Evolutionary conservation across 148 eudicot genomes (phyloP).

Genomic region (Amaranthus hypochondriacus): DNA sequence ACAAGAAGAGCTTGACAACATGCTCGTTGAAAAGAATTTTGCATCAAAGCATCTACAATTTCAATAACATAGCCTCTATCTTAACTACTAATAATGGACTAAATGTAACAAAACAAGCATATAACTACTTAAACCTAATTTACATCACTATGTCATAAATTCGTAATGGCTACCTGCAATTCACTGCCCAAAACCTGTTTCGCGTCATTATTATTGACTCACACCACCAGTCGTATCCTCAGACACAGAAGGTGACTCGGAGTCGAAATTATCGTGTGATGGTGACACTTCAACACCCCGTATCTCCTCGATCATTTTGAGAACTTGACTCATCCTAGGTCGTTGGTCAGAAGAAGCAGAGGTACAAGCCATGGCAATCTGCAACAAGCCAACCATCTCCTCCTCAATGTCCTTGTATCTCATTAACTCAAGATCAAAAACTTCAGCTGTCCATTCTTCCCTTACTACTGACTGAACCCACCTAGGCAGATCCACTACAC

Average conservation of each 20-base stretch:
- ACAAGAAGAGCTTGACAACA: no score
- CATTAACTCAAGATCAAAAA: slow-evolving; percentile 92
- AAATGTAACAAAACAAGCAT: background rate
- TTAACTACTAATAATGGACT: background rate
- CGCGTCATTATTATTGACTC: slow-evolving; percentile 42
- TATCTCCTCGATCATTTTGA: slow-evolving; percentile 76
- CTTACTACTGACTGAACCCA: slow-evolving; percentile 96
- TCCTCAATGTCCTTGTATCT: slow-evolving; percentile 92
- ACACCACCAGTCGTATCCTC: slow-evolving; percentile 41
- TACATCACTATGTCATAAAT: slow-evolving; percentile 14
- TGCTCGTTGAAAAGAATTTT: no score
- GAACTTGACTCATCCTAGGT: slow-evolving; percentile 65
- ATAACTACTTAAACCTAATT: slow-evolving; percentile 21
- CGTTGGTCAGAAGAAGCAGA: slow-evolving; percentile 56
- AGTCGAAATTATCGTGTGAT: slow-evolving; percentile 44
- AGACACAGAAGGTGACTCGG: slow-evolving; percentile 53
- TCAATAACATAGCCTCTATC: slow-evolving; percentile 10
- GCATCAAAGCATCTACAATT: slow-evolving; percentile 15
- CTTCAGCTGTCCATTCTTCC: slow-evolving; percentile 99
- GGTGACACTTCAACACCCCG: slow-evolving; percentile 68
- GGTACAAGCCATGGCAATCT: slow-evolving; percentile 82
- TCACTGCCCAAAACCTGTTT: background rate
- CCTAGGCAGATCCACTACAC: slow-evolving; percentile 71
- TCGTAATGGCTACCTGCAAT: background rate
- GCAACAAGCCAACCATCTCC: slow-evolving; percentile 87